Conservation (phyloP, 345 rosid genomes). For the Brassica incana region DNA sequence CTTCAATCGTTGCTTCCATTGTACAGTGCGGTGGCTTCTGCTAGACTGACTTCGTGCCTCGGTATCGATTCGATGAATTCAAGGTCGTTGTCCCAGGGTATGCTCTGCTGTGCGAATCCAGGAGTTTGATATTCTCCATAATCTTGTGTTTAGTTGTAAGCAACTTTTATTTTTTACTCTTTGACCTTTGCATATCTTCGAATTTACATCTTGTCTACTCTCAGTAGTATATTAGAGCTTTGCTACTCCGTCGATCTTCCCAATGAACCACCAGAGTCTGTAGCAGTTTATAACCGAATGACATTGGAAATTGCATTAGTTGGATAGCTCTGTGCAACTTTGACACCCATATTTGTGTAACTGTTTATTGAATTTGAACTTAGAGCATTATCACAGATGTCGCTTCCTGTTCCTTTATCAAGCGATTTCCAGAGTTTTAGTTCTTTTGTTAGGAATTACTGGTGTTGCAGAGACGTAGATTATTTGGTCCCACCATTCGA, state of each 20-base stretch:
- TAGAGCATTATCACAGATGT: conserved; percentile 41
- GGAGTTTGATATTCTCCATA: conserved; percentile 79
- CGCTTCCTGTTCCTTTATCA: neutral
- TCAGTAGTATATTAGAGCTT: neutral
- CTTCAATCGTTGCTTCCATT: conserved; percentile 85
- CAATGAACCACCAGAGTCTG: too few species aligned
- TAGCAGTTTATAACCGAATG: neutral
- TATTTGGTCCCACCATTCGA: neutral
- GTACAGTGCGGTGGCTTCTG: conserved; percentile 76
- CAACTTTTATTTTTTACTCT: conserved; percentile 41
- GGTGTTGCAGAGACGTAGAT: neutral
- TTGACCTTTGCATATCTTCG: neutral
- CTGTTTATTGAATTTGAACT: neutral
- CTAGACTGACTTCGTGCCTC: conserved; percentile 86
- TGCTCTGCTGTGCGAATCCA: conserved; percentile 93
- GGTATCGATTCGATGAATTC: conserved; percentile 74
- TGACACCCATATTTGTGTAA: neutral
- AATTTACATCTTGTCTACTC: conserved; percentile 12
- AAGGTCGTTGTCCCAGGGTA: conserved; percentile 97
- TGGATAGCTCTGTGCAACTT: conserved; percentile 1
- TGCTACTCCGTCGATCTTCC: neutral
- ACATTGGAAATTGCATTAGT: neutral
- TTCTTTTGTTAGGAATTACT: neutral
- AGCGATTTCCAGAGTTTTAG: too few species aligned
- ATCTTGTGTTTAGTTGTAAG: conserved; percentile 67